Base-by-base conservation (phyloP, 768 basidiomycete genomes). In the Dacryopinax spathularia region DNA sequence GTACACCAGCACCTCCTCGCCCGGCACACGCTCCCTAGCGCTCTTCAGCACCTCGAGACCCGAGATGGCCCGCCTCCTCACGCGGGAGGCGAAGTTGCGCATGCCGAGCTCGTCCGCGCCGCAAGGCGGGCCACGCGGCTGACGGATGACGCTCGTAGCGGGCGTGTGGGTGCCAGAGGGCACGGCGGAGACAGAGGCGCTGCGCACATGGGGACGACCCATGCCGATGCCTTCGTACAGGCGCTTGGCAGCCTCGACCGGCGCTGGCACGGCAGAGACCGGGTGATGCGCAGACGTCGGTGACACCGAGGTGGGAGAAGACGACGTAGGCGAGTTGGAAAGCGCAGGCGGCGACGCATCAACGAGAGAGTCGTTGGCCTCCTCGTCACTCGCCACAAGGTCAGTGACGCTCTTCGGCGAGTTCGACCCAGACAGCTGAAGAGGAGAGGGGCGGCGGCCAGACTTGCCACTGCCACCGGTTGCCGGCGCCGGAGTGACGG, bases 171-270 rank as follows among this genome's bases (percentile, higher is more conserved):
- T 80, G 70, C 75, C 74, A 25, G 37, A 34, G 59, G 60, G 29
- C 31, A 44, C 71, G 31, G 79, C 77, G 63, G 70, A 62, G 70
- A 60, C 65, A 44, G 66, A 63, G 65, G 16, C 60, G 31, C 69
- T 68, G 34, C 70, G 65, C 34, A 66, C 63, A 61, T 65, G 64
- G 20, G 87, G 82, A 64, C 89, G 82, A 36, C 89, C 88, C 63
- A 91, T 83, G n/a, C 90, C 88, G 37, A 93, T 81, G 36, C 90
- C 90, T 75, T 91, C 90, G 72, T 89, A 91, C 65, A 90, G 75
- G 76, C 88, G 89, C 82, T 89, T 91, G 37, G 85, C 74, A 12
- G 84, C 89, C 76, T 90, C 89, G 75, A 91, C 89, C 77, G 89
- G 86, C 72, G 87, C 86, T 44, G 48, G 13, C 25, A 56, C 29